Evolutionary conservation across 1,284 basidiomycete species (phyloP).

Genomic region (Gomphus bonarii): DNA sequence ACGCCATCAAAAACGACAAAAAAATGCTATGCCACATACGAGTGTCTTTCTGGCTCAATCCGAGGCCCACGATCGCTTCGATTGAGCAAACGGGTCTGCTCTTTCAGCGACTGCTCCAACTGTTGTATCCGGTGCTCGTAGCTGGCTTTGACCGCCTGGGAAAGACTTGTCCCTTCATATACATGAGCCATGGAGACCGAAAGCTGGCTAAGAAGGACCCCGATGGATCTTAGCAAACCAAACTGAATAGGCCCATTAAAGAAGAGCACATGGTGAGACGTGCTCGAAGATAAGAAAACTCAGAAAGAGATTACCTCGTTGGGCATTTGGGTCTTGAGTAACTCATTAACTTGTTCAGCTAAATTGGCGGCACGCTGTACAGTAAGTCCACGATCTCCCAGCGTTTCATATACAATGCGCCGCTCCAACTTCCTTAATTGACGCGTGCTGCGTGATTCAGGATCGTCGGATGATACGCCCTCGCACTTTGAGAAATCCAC

Average conservation of each 20-base stretch:
- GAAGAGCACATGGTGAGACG: background rate
- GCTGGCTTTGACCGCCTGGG: conserved; percentile 1
- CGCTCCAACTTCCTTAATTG: background rate
- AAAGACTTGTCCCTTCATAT: conserved; percentile 1
- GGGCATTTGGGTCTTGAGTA: background rate
- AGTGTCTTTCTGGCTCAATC: background rate
- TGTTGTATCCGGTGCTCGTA: conserved; percentile 3
- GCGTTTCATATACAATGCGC: background rate
- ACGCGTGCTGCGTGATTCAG: background rate
- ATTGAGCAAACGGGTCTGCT: background rate
- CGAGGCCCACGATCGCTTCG: too few relatives aligned
- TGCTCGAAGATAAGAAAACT: background rate
- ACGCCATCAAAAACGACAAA: background rate
- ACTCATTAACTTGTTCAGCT: background rate
- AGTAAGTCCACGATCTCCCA: background rate
- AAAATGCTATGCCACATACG: background rate
- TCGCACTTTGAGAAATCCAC: background rate
- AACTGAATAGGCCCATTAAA: background rate
- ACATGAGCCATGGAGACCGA: background rate
- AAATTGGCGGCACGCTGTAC: background rate
- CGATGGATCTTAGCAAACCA: conserved; percentile 1
- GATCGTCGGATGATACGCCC: background rate
- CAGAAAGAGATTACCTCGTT: background rate
- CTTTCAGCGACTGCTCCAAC: background rate
- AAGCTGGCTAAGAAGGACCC: background rate